Evolutionary conservation across 768 basidiomycete species (phyloP).

Genomic region (Lactarius psammicola): DNA sequence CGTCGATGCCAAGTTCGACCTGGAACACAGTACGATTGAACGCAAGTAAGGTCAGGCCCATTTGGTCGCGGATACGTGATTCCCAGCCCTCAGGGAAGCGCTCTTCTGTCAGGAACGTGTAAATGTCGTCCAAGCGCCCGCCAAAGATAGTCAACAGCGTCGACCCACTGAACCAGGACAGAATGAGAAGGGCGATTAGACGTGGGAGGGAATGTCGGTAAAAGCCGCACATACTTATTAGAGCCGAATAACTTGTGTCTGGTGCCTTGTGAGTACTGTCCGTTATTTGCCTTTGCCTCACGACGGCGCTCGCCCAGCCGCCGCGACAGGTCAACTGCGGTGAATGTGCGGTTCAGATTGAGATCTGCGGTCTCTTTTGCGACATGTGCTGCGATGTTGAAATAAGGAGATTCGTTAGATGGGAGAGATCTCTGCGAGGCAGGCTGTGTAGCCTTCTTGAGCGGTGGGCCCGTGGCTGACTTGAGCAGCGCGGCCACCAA

Average conservation of each 20-base stretch:
- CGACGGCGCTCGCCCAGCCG: slow-evolving; percentile 59
- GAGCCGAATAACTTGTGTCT: slow-evolving; percentile 63
- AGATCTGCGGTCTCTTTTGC: slow-evolving; percentile 11
- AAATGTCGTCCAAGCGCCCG: slow-evolving; percentile 56
- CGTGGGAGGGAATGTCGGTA: neutral
- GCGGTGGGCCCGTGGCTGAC: slow-evolving; percentile 56
- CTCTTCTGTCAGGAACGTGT: slow-evolving; percentile 59
- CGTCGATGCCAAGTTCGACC: slow-evolving; percentile 36
- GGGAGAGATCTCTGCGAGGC: neutral
- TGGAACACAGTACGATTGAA: slow-evolving; percentile 46
- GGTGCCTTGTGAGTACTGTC: slow-evolving; percentile 50
- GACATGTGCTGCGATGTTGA: slow-evolving; percentile 3
- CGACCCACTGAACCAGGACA: slow-evolving; percentile 46
- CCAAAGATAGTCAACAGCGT: slow-evolving; percentile 67
- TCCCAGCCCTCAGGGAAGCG: slow-evolving; percentile 73
- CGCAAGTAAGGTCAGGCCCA: slow-evolving; percentile 56
- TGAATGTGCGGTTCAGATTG: slow-evolving; percentile 41
- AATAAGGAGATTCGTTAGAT: slow-evolving; percentile 14
- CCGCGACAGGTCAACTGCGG: slow-evolving; percentile 55
- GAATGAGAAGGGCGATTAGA: neutral
- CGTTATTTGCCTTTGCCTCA: slow-evolving; percentile 52
- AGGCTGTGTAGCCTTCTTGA: neutral
- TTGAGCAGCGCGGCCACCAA: slow-evolving; percentile 59
- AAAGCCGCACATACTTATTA: slow-evolving; percentile 51
- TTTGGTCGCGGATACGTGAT: slow-evolving; percentile 48